phyloP scores from a whole-genome alignment of 164 flowering plant genomes.

The Hamamelis virginiana region DNA sequence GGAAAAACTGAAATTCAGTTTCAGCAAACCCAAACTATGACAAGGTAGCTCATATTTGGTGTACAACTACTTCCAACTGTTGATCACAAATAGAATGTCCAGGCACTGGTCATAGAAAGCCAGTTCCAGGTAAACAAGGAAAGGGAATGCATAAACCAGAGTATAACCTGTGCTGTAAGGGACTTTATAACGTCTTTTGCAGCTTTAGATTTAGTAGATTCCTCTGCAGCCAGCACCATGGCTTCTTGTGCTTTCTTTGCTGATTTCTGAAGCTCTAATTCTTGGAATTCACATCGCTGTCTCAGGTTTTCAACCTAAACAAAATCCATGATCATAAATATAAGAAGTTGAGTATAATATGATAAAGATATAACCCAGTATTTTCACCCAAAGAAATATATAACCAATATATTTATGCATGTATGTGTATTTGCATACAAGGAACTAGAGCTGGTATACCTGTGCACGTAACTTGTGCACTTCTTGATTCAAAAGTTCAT shows the following conservation, averaged over 20 bases:
- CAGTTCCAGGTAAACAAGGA: not conserved
- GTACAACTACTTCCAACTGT: not conserved
- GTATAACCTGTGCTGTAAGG: slow-evolving; percentile 82
- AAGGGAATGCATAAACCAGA: not conserved
- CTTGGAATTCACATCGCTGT: slow-evolving; percentile 81
- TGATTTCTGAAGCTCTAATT: slow-evolving; percentile 79
- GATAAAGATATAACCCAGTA: not conserved
- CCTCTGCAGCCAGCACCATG: slow-evolving; percentile 78
- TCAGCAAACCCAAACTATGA: not conserved
- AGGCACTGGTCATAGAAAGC: not conserved
- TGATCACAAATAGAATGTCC: not conserved
- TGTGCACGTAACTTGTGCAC: slow-evolving; percentile 78
- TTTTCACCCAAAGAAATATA: too few species aligned
- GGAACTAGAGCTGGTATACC: slow-evolving; percentile 42
- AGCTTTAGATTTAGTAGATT: slow-evolving; percentile 82
- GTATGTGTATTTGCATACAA: not conserved
- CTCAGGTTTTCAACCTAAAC: slow-evolving; percentile 78
- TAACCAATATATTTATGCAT: too few species aligned
- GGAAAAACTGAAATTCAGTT: too few species aligned
- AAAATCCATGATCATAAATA: slow-evolving; percentile 17
- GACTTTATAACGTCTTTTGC: slow-evolving; percentile 98
- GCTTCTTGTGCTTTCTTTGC: slow-evolving; percentile 83
- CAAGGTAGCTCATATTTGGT: not conserved
- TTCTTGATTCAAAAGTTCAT: slow-evolving; percentile 91
- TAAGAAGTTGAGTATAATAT: not conserved